Percentiles rank a stretch among this genome's conserved stretches.
These are phyloP conservation scores for Veloporphyrellus conicus DNA, from an alignment of 1,284 basidiomycete species.

Conservation along the genomic window DNA sequence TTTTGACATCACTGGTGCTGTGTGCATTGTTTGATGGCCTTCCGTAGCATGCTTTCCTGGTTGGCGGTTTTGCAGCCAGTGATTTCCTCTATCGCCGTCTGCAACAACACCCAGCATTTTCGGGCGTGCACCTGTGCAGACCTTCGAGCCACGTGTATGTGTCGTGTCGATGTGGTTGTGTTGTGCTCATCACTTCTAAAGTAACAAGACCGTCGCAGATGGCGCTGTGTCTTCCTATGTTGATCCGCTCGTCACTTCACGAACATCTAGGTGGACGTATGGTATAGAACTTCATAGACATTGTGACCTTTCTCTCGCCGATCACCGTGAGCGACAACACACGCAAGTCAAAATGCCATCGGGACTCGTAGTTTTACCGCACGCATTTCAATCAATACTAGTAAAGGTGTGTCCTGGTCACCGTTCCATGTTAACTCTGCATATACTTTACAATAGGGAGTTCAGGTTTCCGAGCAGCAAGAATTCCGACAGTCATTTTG, in stretches of 20 bases:
- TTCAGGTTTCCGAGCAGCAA: conserved; percentile 31
- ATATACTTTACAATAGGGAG: conserved; percentile 27
- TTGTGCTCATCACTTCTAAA: conserved; percentile 20
- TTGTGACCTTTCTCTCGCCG: conserved; percentile 31
- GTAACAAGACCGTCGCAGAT: conserved; percentile 53
- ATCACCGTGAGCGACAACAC: conserved; percentile 35
- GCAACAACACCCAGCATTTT: conserved; percentile 25
- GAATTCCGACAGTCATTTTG: conserved; percentile 32
- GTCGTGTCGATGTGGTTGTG: not conserved
- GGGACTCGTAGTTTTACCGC: conserved; percentile 26
- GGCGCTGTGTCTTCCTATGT: conserved; percentile 50
- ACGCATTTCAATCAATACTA: conserved; percentile 32
- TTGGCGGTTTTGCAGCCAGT: conserved; percentile 48
- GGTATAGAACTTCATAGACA: conserved; percentile 33
- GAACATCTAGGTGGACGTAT: conserved; percentile 43
- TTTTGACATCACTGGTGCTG: too few relatives aligned
- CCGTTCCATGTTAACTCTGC: not conserved
- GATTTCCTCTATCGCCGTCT: conserved; percentile 42
- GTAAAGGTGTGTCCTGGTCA: conserved; percentile 23
- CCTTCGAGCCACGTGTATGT: conserved; percentile 38
- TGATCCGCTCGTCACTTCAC: conserved; percentile 44
- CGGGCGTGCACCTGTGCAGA: conserved; percentile 30
- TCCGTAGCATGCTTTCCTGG: conserved; percentile 32
- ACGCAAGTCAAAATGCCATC: conserved; percentile 17
- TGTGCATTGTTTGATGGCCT: not conserved